Base-by-base conservation (phyloP, 345 rosid genomes). In the Linum usitatissimum region DNA sequence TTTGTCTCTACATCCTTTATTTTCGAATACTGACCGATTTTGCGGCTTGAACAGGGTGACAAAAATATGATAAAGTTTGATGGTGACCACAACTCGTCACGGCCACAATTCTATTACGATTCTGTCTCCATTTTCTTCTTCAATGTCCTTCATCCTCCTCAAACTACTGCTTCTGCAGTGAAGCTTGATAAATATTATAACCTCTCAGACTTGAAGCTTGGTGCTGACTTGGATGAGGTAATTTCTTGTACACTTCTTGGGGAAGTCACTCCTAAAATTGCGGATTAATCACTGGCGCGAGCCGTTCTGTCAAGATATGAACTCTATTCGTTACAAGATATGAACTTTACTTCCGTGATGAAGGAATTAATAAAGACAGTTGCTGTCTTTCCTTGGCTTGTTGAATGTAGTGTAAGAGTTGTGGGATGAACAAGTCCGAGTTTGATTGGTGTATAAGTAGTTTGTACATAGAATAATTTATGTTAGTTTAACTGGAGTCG, bases 51-150 rank as follows among this genome's bases (percentile, higher is more conserved):
- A 63, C 85, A 93, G 99, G 99, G 99, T 49, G 97, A 90, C 77
- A 93, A 89, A 76, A 93, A 93, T 69, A 73, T 93, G 69, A 87
- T 93, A 69, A 87, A 83, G 76, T 93, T 93, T 71, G 91, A 93
- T 66, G 99, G 97, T 59, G 97, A 93, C 67, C 97, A 90, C 76
- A 93, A 93, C 74, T 79, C 97, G 42, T 85, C 99, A 19, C 76
- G 99, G 70, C 97, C 99, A 18, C 97, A 87, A 54, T 87, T 80
- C 69, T 93, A 78, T 71, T 90, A 87, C 61, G 96, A 93, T 75
- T 93, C 99, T 0, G 97, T 93, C 65, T 87, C 96, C 71, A 76
- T 86, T 70, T 93, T 93, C 88, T 90, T 93, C 81, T 82, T 75
- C 80, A 90, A 84, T 69, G 83, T 90, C 63, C 87, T 93, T 63